A percentile compares a stretch with the other conserved stretches of the same genome.
These are phyloP conservation scores for Ichthyophthirius multifiliis DNA, from an alignment of 169 alveolate species.

Conservation along the genomic window DNA sequence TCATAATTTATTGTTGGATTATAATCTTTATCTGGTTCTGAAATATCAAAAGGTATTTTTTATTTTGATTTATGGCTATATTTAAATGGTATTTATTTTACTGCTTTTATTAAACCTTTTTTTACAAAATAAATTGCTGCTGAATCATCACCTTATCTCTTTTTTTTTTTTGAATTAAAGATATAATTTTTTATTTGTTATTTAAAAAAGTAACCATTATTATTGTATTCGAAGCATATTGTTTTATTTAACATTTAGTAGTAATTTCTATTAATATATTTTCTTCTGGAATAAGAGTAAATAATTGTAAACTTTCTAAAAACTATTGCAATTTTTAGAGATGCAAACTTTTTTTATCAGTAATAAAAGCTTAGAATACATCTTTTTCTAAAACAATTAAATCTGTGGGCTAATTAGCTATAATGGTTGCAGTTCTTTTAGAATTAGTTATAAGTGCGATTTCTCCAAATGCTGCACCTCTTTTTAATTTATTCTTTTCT, in stretches of 20 bases:
- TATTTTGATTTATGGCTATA: neutral
- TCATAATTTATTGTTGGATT: neutral
- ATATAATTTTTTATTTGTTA: neutral
- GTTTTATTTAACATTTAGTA: conserved; percentile 19
- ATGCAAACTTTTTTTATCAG: conserved; percentile 27
- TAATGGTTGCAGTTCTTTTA: conserved; percentile 38
- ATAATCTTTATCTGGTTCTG: neutral
- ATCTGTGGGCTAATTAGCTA: conserved; percentile 30
- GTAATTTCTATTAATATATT: conserved; percentile 16
- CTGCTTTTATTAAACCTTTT: conserved; percentile 35
- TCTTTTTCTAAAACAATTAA: conserved; percentile 35
- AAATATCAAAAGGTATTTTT: neutral
- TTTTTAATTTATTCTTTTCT: conserved; percentile 25
- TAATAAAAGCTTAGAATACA: conserved; percentile 27
- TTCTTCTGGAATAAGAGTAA: conserved; percentile 19
- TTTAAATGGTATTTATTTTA: conserved; percentile 9
- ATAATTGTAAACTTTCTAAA: conserved; percentile 23
- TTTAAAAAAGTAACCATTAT: neutral
- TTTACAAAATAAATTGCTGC: conserved; percentile 20
- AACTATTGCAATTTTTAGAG: conserved; percentile 12
- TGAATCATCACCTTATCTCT: conserved; percentile 24
- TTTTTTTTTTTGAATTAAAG: neutral
- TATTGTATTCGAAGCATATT: conserved; percentile 23
- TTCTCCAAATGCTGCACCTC: conserved; percentile 44
- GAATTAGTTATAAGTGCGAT: conserved; percentile 26